A percentile compares a stretch with the other conserved stretches of the same genome.
Evolutionary conservation across 2,329 filamentous ascomycete species (phyloP).

Genomic region (Colletotrichum chrysophilum): DNA sequence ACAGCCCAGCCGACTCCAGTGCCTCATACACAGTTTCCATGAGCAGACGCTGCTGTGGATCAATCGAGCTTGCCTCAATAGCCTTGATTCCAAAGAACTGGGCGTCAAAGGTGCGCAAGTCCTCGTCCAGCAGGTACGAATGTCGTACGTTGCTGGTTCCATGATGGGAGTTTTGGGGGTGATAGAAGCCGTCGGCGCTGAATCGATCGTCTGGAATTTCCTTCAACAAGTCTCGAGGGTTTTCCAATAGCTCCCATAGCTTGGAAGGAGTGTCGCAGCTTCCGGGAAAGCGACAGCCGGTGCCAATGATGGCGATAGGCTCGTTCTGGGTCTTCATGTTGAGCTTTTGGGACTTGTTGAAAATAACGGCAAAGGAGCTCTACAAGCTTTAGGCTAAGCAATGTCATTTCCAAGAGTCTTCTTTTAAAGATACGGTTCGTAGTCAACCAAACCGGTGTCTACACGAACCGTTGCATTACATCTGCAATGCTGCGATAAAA

Average conservation of each 20-base stretch:
- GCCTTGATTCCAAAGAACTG: slow-evolving; percentile 36
- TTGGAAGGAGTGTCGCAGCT: background rate
- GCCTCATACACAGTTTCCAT: slow-evolving; percentile 40
- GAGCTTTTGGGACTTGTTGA: background rate
- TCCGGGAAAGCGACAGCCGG: slow-evolving; percentile 4
- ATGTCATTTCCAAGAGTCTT: background rate
- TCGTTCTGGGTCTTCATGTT: background rate
- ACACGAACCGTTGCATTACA: background rate
- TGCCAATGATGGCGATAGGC: slow-evolving; percentile 9
- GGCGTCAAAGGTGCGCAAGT: slow-evolving; percentile 26
- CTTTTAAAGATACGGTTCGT: background rate
- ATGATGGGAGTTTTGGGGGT: background rate
- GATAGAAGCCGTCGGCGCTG: background rate
- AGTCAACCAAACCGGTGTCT: background rate
- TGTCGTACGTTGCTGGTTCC: slow-evolving; percentile 26
- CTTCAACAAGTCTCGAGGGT: background rate
- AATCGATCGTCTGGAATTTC: slow-evolving; percentile 34
- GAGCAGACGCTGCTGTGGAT: slow-evolving; percentile 35
- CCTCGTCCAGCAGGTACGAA: slow-evolving; percentile 25
- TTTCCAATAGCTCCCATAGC: background rate
- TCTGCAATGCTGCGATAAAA: background rate
- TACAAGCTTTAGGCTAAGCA: no score
- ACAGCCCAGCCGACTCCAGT: slow-evolving; percentile 36
- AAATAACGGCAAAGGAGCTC: background rate
- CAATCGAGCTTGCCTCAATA: slow-evolving; percentile 36